Evolutionary conservation across 805 yeast genomes (phyloP), one percentile per base, ranked within the genome.

Genomic region (Candida peoriensis): DNA sequence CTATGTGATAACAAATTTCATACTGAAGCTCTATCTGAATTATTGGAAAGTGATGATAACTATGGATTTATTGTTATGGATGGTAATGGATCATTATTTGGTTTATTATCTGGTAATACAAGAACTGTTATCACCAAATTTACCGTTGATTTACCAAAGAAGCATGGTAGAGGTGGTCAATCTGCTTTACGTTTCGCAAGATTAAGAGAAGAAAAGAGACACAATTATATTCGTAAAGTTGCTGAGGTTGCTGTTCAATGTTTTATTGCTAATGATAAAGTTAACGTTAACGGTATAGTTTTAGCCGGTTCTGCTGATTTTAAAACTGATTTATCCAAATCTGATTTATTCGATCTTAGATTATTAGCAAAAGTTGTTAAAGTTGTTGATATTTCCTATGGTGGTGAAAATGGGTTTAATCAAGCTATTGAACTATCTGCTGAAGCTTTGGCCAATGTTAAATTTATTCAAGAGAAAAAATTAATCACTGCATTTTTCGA

Each of bases 91-190:
- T 86, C 96, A 3, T 70, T 93, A 48, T 93, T 93, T 52, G 99
- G 99, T 65, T 74, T 94, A 14, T 78, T 93, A 37, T 79, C 94
- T 29, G 99, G 99, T 61, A 93, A 93, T 68, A 89, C 96, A 30
- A 82, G 98, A 71, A 96, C 93, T 44, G 86, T 93, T 29, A 71
- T 93, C 57, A 96, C 90, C 65, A 93, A 93, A 65, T 93, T 93
- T 66, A 83, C 88, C 2, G 99, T 93, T 37, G 99, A 93, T 64
- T 72, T 93, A 54, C 99, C 99, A 54, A 93, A 93, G 72, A 93
- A 93, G 86, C 98, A 93, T 73, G 98, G 98, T 57, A 84, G 98
- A 76, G 98, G 98, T 84, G 98, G 98, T 82, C 98, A 93, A 71
- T 93, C 99, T 44, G 98, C 99, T 29, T 61, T 93, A 51, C 97